Base-by-base conservation (phyloP, 2,329 filamentous ascomycete genomes). In the Diaporthe nobilis region DNA sequence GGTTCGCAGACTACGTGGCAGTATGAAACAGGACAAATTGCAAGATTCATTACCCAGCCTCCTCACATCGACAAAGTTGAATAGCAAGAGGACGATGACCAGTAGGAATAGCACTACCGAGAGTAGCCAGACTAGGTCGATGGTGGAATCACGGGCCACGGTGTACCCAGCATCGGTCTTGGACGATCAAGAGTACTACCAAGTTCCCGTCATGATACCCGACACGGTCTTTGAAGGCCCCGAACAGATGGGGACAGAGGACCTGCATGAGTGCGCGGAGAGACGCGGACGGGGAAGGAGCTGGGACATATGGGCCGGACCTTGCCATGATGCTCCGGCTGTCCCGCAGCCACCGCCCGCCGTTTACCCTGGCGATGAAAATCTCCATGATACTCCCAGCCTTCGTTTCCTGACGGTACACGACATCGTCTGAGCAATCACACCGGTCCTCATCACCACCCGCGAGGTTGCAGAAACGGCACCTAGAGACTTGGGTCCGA, bases 191-290 rank as follows among this genome's bases (percentile, higher is more conserved):
- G 63, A 53, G 34, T 68, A 68, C 31, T 68, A 68, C 31, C 65
- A 68, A 53, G 65, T 68, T 37, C 65, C 65, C 31, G 31, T 68
- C 31, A 68, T 39, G 65, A 68, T 68, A 68, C 65, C 65, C 65
- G 65, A 68, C n/a, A 68, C 65, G n/a, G 65, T 68, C 15, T n/a
- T 68, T 47, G 65, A 68, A 37, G 39, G 13, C 3, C 47, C 65
- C 4, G 65, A 53, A 9, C 63, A 53, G 22, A 20, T 25, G 20
- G 47, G 22, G 12, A n/a, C 22, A 4, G 47, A 39, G 9, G 31
- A 53, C 28, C n/a, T 9, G 0, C 13, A 3, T 25, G 31, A 15
- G 15, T 28, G 34, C 47, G n/a, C 4, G 9, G 44, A 51, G 5
- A 39, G n/a, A 17, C 8, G n/a, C n/a, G 6, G 47, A 1, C 20